Evolutionary conservation across 78 protist genomes (phyloP).

Genomic region (Dictyostelium firmibasis): DNA sequence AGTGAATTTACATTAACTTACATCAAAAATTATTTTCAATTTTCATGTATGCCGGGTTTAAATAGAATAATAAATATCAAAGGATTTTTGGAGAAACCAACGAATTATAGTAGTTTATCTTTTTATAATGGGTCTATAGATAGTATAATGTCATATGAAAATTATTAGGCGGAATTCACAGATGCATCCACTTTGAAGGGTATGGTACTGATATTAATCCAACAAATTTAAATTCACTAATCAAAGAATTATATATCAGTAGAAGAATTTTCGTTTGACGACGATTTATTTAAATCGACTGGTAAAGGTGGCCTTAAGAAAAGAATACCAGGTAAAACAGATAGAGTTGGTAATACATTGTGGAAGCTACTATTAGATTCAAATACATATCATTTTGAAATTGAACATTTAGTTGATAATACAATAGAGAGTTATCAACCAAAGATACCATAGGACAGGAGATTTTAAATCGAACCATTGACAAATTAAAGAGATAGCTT

Average conservation of each 20-base stretch:
- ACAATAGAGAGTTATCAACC: not conserved
- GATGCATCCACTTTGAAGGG: constrained; percentile 10
- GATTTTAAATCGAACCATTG: not conserved
- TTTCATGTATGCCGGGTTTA: not conserved
- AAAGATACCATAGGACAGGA: not conserved
- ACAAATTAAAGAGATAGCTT: not conserved
- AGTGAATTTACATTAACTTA: not conserved
- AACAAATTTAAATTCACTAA: not conserved
- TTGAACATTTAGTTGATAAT: constrained; percentile 5
- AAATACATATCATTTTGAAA: constrained; percentile 21
- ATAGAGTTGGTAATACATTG: not conserved
- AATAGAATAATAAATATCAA: not conserved
- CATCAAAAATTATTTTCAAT: constrained; percentile 1
- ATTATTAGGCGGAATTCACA: not conserved
- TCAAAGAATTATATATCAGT: not conserved
- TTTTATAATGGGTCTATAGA: not conserved
- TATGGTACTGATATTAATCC: not conserved
- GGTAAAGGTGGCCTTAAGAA: constrained; percentile 24
- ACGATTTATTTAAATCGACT: constrained; percentile 17
- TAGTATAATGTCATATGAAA: not conserved
- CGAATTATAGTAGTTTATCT: not conserved
- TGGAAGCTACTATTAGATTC: constrained; percentile 30
- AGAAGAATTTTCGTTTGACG: not conserved
- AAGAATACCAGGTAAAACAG: constrained; percentile 29
- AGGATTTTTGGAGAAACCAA: not conserved